Conservation (phyloP, 1,284 basidiomycete genomes). For the Phaffia rhodozyma region DNA sequence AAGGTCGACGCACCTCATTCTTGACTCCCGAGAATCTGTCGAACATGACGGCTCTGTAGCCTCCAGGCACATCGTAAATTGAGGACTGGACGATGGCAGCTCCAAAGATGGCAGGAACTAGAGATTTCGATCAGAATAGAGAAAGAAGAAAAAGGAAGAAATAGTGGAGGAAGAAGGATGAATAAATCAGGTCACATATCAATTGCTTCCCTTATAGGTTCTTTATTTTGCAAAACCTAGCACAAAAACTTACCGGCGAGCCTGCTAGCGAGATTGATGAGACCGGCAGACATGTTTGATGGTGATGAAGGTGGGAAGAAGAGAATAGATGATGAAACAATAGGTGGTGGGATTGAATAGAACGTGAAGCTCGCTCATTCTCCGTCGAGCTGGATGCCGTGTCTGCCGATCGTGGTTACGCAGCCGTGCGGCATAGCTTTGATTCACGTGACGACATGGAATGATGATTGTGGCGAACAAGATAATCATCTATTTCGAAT, state of each 20-base stretch:
- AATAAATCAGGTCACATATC: neutral
- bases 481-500: too few relatives aligned
- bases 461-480: too few relatives aligned
- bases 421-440: too few relatives aligned
- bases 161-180: neutral
- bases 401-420: too few relatives aligned
- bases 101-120: constrained; percentile 65
- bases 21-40: constrained; percentile 92
- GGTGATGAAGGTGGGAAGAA: neutral
- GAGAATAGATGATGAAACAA: neutral
- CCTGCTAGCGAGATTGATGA: constrained; percentile 11
- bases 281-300: constrained; percentile 11
- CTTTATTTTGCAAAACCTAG: neutral
- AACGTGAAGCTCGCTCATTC: too few relatives aligned
- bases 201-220: neutral
- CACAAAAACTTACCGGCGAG: constrained; percentile 1
- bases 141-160: neutral
- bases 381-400: too few relatives aligned
- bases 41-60: constrained; percentile 94
- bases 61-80: constrained; percentile 79
- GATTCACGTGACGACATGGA: too few relatives aligned
- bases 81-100: constrained; percentile 57
- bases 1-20: constrained; percentile 44
- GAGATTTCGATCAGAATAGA: neutral
- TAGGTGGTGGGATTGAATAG: neutral